Conservation (phyloP, 495 filamentous ascomycete species). For the Barbatosphaeria neglecta region DNA sequence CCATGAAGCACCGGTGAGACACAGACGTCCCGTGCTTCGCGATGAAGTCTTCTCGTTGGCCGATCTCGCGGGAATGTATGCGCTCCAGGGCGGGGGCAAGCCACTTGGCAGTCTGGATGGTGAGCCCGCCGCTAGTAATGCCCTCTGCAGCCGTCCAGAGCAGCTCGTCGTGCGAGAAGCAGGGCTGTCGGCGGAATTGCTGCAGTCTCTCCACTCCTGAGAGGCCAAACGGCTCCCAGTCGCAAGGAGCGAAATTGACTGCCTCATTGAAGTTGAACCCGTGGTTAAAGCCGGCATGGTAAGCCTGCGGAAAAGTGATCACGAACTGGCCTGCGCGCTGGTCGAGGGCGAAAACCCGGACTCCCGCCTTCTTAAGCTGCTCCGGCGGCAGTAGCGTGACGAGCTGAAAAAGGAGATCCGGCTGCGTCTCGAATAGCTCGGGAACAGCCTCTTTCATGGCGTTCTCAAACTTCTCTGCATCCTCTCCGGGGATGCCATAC, state of each 20-base stretch:
- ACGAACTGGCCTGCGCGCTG: slow-evolving; percentile 94
- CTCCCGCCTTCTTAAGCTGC: slow-evolving; percentile 87
- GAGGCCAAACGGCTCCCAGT: slow-evolving; percentile 93
- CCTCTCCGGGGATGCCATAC: slow-evolving; percentile 94
- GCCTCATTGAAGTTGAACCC: slow-evolving; percentile 99
- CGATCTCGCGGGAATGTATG: slow-evolving; percentile 60
- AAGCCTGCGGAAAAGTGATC: slow-evolving; percentile 86
- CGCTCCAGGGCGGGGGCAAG: slow-evolving; percentile 75
- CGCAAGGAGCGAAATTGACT: slow-evolving; percentile 92
- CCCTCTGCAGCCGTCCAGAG: slow-evolving; percentile 68
- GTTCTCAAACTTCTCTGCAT: slow-evolving; percentile 86
- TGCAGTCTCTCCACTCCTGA: slow-evolving; percentile 77
- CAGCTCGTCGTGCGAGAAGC: slow-evolving; percentile 97
- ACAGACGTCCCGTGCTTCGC: slow-evolving; percentile 47
- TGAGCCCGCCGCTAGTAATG: slow-evolving; percentile 55
- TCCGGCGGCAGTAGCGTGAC: slow-evolving; percentile 91
- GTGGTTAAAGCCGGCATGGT: slow-evolving; percentile 89
- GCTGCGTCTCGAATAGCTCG: slow-evolving; percentile 93
- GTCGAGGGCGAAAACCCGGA: slow-evolving; percentile 84
- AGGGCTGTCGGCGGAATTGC: slow-evolving; percentile 80
- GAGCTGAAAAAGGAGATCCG: slow-evolving; percentile 91
- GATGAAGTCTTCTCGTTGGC: slow-evolving; percentile 55
- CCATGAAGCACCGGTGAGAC: slow-evolving; percentile 31
- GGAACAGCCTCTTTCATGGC: slow-evolving; percentile 94
- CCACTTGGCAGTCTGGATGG: slow-evolving; percentile 91